Conservation (phyloP, 2,329 filamentous ascomycete species). For the Colletotrichum chlorophyti region DNA sequence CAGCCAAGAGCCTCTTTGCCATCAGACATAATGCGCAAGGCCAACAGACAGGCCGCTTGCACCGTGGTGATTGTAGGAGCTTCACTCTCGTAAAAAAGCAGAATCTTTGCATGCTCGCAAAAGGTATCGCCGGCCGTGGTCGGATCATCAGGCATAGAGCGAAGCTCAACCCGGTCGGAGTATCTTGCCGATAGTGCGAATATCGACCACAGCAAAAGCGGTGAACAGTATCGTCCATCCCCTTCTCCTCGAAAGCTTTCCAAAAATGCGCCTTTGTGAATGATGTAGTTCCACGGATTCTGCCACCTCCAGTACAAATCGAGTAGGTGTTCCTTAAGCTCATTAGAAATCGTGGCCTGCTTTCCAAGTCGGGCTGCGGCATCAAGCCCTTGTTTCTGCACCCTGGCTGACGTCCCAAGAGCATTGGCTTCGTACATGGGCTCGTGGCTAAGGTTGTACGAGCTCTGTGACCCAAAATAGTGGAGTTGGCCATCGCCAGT, state of each 20-base stretch:
- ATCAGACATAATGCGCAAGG: conserved; percentile 30
- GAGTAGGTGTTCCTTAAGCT: conserved; percentile 35
- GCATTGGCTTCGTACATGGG: not conserved
- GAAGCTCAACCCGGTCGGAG: conserved; percentile 32
- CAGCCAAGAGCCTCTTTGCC: conserved; percentile 34
- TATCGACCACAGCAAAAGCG: conserved; percentile 32
- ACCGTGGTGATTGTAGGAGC: conserved; percentile 33
- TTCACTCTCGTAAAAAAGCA: conserved; percentile 33
- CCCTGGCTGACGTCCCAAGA: conserved; percentile 3
- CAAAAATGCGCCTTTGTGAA: conserved; percentile 32
- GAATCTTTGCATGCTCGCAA: conserved; percentile 31
- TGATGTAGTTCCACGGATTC: conserved; percentile 36
- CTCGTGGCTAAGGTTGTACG: conserved; percentile 30
- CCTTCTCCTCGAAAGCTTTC: conserved; percentile 21
- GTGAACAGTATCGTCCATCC: conserved; percentile 29
- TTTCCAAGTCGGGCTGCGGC: conserved; percentile 26
- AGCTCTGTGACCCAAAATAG: conserved; percentile 35
- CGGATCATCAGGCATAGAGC: conserved; percentile 28
- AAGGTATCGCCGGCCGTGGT: conserved; percentile 32
- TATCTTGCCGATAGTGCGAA: conserved; percentile 33
- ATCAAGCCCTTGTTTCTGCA: conserved; percentile 22
- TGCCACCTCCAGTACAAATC: conserved; percentile 36
- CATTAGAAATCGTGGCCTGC: conserved; percentile 21
- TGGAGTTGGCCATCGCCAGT: conserved; percentile 33
- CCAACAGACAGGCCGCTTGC: conserved; percentile 32